phyloP scores from a whole-genome alignment of 192 early-diverging fungal genomes.

The Kappamyces sp. region DNA sequence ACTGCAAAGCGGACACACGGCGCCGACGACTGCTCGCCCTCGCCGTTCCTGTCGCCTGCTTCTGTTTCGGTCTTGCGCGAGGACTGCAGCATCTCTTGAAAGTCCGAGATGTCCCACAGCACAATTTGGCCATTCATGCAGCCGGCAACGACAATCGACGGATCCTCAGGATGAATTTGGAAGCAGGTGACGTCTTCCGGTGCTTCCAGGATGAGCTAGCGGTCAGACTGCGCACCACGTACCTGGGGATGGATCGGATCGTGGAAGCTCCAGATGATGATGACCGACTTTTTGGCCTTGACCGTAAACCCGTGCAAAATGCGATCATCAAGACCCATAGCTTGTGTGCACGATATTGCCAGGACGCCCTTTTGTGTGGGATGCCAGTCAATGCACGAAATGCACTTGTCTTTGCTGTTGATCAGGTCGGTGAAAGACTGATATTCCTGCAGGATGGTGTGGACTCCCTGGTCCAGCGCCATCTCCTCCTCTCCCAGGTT shows the following conservation, averaged over 20 bases:
- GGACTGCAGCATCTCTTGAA: slow-evolving; percentile 49
- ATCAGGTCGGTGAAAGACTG: slow-evolving; percentile 59
- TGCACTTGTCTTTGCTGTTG: slow-evolving; percentile 56
- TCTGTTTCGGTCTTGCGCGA: slow-evolving; percentile 32
- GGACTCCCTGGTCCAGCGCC: slow-evolving; percentile 49
- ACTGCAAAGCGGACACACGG: slow-evolving; percentile 39
- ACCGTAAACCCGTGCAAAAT: slow-evolving; percentile 36
- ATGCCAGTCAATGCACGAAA: slow-evolving; percentile 59
- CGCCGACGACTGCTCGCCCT: slow-evolving; percentile 16
- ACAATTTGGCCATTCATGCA: slow-evolving; percentile 56
- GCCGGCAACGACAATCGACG: slow-evolving; percentile 52
- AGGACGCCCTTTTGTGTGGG: slow-evolving; percentile 48
- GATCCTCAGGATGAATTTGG: slow-evolving; percentile 48
- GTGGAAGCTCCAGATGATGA: slow-evolving; percentile 61
- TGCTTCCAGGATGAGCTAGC: slow-evolving; percentile 52
- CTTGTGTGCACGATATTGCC: slow-evolving; percentile 50
- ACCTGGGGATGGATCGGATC: slow-evolving; percentile 61
- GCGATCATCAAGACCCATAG: slow-evolving; percentile 47
- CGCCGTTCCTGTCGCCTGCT: slow-evolving; percentile 18
- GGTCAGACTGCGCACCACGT: neutral
- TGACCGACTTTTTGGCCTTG: slow-evolving; percentile 35
- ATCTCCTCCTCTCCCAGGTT: slow-evolving; percentile 55
- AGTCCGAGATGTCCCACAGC: slow-evolving; percentile 56
- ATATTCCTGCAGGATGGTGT: slow-evolving; percentile 52
- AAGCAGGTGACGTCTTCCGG: slow-evolving; percentile 54